These are phyloP conservation scores for Trametes sp. DNA, from an alignment of 1,284 basidiomycete genomes.

Conservation along the genomic window DNA sequence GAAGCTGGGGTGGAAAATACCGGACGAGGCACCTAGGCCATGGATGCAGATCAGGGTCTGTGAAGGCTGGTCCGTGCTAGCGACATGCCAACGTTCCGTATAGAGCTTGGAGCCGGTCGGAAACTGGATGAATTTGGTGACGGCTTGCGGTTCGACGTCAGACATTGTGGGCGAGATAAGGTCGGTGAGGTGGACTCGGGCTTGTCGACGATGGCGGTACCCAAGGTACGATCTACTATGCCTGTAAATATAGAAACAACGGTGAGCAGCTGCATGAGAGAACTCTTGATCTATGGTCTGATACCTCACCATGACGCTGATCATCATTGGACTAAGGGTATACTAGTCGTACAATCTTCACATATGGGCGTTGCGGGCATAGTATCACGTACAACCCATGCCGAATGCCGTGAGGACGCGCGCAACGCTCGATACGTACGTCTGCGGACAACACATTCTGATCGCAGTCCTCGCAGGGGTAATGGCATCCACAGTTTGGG, in stretches of 20 bases:
- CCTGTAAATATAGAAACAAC: background rate
- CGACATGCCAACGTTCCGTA: constrained; percentile 20
- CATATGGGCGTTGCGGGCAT: background rate
- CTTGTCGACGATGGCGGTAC: background rate
- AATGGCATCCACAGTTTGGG: no score
- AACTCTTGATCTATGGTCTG: background rate
- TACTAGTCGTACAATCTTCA: background rate
- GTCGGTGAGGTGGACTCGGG: background rate
- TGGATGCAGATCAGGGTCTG: constrained; percentile 16
- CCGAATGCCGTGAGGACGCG: background rate
- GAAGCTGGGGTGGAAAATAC: constrained; percentile 15
- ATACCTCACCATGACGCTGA: background rate
- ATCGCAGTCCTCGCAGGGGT: no score
- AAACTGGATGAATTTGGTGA: constrained; percentile 10
- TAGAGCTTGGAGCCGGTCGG: constrained; percentile 14
- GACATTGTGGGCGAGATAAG: constrained; percentile 5
- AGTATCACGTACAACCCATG: background rate
- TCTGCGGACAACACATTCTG: no score
- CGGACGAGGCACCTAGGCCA: constrained; percentile 10
- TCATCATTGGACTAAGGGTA: background rate
- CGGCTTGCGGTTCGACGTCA: background rate
- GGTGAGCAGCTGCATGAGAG: background rate
- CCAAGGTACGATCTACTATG: background rate
- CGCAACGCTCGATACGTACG: no score
- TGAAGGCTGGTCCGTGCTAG: background rate